Base-by-base conservation (phyloP, 1,284 basidiomycete genomes). In the Rhodotorula sp. region DNA sequence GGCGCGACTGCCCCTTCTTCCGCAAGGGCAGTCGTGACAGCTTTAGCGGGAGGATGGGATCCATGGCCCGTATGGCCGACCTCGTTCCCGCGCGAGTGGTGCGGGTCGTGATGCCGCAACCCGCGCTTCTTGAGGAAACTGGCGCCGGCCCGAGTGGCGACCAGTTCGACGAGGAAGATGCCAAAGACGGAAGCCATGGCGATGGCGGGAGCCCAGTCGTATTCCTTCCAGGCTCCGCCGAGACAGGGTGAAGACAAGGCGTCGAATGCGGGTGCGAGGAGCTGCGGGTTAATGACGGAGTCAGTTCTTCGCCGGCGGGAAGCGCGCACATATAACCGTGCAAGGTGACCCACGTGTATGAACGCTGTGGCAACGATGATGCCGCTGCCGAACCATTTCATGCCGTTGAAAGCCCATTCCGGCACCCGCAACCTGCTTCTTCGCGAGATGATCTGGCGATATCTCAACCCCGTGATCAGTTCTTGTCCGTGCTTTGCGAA, bases 131-230 rank as follows among this genome's bases (percentile, higher is more conserved):
- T 65, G 45, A 80, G 72, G 62, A 72, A 74, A 29, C 69, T 58
- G 15, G 72, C 69, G 44, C 79, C 79, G 22, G 75, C 58, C 26
- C 79, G 74, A 54, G 78, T 76, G 6, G 93, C 91, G 48, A 91
- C 79, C 29, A 95, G 81, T 81, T 96, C 93, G 67, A 91, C 70
- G 77, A 93, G 85, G 83, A 95, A 95, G 71, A 95, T 91, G 56
- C 78, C 74, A 80, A 93, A 93, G 55, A 95, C 88, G 76, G 90
- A 87, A 59, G 89, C 79, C 80, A 95, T 86, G 71, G 89, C 88
- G 55, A 95, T 83, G 0, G 88, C 92, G 18, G 71, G 85, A 1
- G 91, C 85, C 81, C 91, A 95, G 10, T 88, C 88, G 89, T 62
- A 62, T 10, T 91, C 76, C 24, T 49, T 78, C 93, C 93, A 95